A percentile compares a stretch with the other conserved stretches of the same genome.
phyloP scores from a whole-genome alignment of 2,329 filamentous ascomycete species.

The Penicillium sp. region DNA sequence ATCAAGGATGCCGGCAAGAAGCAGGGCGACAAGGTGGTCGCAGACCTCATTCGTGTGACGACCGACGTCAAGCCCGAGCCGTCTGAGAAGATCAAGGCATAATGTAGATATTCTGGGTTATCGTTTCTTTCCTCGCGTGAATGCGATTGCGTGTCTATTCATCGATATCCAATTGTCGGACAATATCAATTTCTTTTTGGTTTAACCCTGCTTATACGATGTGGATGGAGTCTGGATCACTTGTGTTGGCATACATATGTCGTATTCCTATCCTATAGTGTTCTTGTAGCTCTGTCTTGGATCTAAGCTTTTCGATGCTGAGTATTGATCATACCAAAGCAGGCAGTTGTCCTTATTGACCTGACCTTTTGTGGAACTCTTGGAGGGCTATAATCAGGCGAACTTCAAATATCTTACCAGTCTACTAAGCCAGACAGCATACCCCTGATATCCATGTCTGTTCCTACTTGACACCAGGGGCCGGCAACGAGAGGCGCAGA shows the following conservation, averaged over 20 bases:
- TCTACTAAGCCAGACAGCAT: background rate
- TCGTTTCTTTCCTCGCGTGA: conserved; percentile 15
- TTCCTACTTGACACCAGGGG: background rate
- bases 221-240: background rate
- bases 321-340: background rate
- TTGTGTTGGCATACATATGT: too few relatives aligned
- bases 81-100: conserved; percentile 48
- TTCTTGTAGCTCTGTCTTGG: background rate
- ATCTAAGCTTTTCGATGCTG: background rate
- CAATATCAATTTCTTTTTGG: conserved; percentile 16
- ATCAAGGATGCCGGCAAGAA: conserved; percentile 79
- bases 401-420: background rate
- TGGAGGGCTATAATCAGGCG: too few relatives aligned
- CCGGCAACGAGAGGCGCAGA: background rate
- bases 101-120: conserved; percentile 18
- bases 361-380: background rate
- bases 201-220: background rate
- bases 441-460: background rate
- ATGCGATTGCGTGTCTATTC: conserved; percentile 22
- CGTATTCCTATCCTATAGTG: background rate
- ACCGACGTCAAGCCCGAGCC: conserved; percentile 75
- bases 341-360: background rate
- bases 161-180: conserved; percentile 25
- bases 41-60: conserved; percentile 80
- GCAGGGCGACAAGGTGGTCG: conserved; percentile 73